Base-by-base conservation (phyloP, 2,329 filamentous ascomycete genomes). In the Bertia moriformis region DNA sequence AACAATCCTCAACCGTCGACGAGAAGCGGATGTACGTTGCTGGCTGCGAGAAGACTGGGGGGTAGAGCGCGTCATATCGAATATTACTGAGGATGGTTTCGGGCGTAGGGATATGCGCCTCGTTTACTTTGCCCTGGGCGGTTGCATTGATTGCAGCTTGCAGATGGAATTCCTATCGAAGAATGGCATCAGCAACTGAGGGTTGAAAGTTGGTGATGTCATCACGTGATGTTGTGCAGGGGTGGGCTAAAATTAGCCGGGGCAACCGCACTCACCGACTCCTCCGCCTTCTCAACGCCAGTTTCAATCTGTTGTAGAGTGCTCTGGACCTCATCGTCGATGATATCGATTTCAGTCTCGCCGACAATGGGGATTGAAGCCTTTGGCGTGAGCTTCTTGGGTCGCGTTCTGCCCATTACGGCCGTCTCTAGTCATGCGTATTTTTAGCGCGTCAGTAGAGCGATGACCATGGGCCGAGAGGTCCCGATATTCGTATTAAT, bases 1-100 rank as follows among this genome's bases (percentile, higher is more conserved):
- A 81, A 51, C 83, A 93, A 61, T 98, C 91, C 62, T 98, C 91
- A 44, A 98, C 89, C 2, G 91, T 98, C 48, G 93, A 89, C 46
- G 91, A 96, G 64, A 93, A 96, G 47, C 89, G 86, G 56, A 98
- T 94, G 61, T 96, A 96, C 44, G 88, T 91, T 44, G 80, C 78
- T 39, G 91, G 87, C 58, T 93, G 82, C 51, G 78, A 73, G 61
- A 89, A 95, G 42, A 68, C 66, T 46, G 73, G 76, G 38, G 81
- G 74, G 56, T 96, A 96, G 50, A 95, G 73, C 51, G 81, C 74
- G 60, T 93, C 85, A 78, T 95, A 98, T 60, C 85, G 74, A 60
- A 89, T 66, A 47, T 68, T 63, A 50, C 71, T 77, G 60, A 76
- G 66, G 51, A 54, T 46, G 47, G 43, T 49, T 52, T 76, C 59